Base-by-base conservation (phyloP, 1,284 basidiomycete genomes). In the Chalciporus sp. region DNA sequence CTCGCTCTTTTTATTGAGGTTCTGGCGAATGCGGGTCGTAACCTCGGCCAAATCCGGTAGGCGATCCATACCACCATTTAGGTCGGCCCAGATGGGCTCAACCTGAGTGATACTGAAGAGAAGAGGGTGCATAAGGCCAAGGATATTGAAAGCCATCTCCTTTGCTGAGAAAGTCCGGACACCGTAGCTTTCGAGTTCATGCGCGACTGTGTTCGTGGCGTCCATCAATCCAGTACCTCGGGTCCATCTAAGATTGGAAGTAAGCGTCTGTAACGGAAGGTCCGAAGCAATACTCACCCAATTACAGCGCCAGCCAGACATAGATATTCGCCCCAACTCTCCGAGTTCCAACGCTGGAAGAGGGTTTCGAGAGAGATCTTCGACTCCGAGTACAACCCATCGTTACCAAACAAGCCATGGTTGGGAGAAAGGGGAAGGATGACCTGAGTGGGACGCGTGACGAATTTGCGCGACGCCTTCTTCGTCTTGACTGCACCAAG, bases 61-160 rank as follows among this genome's bases (percentile, higher is more conserved):
- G 58, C 93, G 92, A 76, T 97, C 95, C 94, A 98, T 97, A 47
- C 94, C 95, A 68, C 95, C 95, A 67, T 95, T 97, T 59, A 98
- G 79, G 71, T 98, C 95, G 47, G 95, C 95, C 95, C 95, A 98
- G 68, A 99, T 95, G 7, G 96, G 96, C 72, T 99, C 96, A 53
- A 99, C 95, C 73, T 99, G 97, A n/a, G 96, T 97, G 69, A 98
- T 95, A 73, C 96, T 98, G 82, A 98, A 98, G 49, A 99, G 84
- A n/a, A 98, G 86, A 42, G 97, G 96, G 72, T 98, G 97, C 94
- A 99, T 97, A 45, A 96, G 83, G 62, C 96, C 97, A 53, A 99
- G 88, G 65, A 99, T 94, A 77, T 98, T 99, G 86, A 99, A 99
- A 3, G 95, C 95, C 96, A 99, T 99, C 78, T 99, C 96, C 78